Evolutionary conservation across 2,329 filamentous ascomycete species (phyloP).

Genomic region (Reticulascus tulasneorum): DNA sequence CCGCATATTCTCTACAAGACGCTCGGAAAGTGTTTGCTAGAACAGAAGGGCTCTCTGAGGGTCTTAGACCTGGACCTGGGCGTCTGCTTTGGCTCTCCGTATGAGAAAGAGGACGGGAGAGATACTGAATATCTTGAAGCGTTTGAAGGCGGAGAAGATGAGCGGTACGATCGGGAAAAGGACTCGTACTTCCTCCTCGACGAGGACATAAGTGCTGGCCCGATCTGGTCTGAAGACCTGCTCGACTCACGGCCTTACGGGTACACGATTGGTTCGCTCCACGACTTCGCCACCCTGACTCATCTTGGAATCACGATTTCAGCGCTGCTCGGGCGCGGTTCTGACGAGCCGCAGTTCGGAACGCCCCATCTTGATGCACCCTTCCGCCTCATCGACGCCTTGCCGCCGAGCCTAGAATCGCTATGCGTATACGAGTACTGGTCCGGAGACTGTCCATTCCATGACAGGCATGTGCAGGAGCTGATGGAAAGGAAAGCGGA

Average conservation of each 20-base stretch:
- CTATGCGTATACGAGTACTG: constrained; percentile 12
- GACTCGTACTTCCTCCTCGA: constrained; percentile 8
- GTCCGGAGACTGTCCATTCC: constrained; percentile 1
- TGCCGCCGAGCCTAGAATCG: constrained; percentile 10
- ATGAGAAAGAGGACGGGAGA: neutral
- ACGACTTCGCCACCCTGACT: constrained; percentile 7
- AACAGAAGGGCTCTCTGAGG: constrained; percentile 6
- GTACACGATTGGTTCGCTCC: constrained; percentile 7
- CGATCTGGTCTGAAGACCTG: neutral
- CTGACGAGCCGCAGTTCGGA: neutral
- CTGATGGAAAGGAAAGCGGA: constrained; percentile 7
- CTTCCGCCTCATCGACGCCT: constrained; percentile 8
- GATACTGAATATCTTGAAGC: neutral
- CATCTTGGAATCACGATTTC: constrained; percentile 3
- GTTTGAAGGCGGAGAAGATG: constrained; percentile 10
- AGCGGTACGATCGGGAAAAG: constrained; percentile 29
- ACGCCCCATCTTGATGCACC: neutral
- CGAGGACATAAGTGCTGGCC: neutral
- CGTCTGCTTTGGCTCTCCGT: neutral
- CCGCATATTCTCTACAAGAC: constrained; percentile 1
- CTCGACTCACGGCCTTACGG: constrained; percentile 1
- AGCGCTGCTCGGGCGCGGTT: neutral
- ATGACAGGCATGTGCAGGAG: constrained; percentile 7
- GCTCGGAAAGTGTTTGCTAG: constrained; percentile 5
- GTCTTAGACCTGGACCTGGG: constrained; percentile 9